phyloP scores from a whole-genome alignment of 23 red algal species.

The Rhodosorus marinus region DNA sequence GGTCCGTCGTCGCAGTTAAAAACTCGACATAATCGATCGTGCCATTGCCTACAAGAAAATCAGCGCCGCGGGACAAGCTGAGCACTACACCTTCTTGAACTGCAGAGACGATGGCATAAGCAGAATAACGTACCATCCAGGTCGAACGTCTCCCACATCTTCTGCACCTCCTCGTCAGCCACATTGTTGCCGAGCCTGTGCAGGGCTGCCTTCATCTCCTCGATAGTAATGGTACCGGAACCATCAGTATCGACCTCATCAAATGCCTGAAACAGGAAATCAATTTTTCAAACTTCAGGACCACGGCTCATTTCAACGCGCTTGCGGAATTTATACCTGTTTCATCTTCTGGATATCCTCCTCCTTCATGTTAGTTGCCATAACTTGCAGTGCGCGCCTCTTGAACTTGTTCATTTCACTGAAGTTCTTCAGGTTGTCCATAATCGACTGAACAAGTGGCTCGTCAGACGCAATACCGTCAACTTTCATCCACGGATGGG shows the following conservation, averaged over 20 bases:
- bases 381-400: not conserved
- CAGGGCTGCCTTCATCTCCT: not conserved
- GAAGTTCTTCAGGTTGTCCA: not conserved
- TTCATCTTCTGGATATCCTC: not conserved
- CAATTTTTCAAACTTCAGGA: no score
- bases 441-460: not conserved
- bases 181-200: not conserved
- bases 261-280: no score
- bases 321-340: no score
- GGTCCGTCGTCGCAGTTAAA: not conserved
- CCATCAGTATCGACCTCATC: not conserved
- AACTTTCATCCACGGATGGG: not conserved
- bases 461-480: not conserved
- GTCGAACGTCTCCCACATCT: not conserved
- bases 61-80: no score
- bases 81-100: no score
- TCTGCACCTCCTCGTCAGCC: not conserved
- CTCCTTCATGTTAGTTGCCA: not conserved
- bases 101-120: no score
- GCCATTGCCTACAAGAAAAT: no score
- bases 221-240: not conserved
- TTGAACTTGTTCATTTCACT: not conserved
- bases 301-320: no score
- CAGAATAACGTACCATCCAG: no score
- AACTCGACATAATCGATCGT: not conserved